These are phyloP conservation scores for Globisporangium barbulae DNA, from an alignment of 352 stramenopile species.

Conservation along the genomic window DNA sequence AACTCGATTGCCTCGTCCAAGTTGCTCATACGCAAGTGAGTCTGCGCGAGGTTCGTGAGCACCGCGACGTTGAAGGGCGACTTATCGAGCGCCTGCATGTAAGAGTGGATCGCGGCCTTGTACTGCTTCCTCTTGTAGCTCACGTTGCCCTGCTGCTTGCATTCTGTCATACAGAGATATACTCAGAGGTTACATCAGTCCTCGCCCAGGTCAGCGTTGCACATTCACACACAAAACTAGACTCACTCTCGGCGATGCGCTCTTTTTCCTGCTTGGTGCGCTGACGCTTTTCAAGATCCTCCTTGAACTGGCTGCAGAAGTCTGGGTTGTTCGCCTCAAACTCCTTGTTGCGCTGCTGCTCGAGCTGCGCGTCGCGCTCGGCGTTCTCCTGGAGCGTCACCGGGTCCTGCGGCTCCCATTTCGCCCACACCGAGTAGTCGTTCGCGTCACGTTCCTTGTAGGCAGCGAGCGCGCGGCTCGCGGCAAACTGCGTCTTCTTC, in stretches of 20 bases:
- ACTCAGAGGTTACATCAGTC: not conserved
- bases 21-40: slow-evolving; percentile 42
- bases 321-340: slow-evolving; percentile 78
- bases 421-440: slow-evolving; percentile 77
- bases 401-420: slow-evolving; percentile 73
- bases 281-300: slow-evolving; percentile 65
- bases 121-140: slow-evolving; percentile 66
- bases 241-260: slow-evolving; percentile 44
- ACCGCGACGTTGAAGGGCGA: slow-evolving; percentile 55
- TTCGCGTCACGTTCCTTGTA: slow-evolving; percentile 79
- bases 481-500: slow-evolving; percentile 24
- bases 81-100: slow-evolving; percentile 67
- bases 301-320: slow-evolving; percentile 77
- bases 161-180: slow-evolving; percentile 26
- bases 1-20: slow-evolving; percentile 71
- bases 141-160: slow-evolving; percentile 53
- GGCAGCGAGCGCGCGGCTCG: slow-evolving; percentile 56
- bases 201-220: not conserved
- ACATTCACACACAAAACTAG: not conserved
- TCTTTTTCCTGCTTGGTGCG: slow-evolving; percentile 49
- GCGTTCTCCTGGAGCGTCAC: slow-evolving; percentile 61
- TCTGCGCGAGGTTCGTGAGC: slow-evolving; percentile 72
- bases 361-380: slow-evolving; percentile 43
- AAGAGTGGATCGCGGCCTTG: slow-evolving; percentile 42
- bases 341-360: slow-evolving; percentile 62